Evolutionary conservation across 441 rosid species (phyloP).

Genomic region (Adansonia madagascariensis): DNA sequence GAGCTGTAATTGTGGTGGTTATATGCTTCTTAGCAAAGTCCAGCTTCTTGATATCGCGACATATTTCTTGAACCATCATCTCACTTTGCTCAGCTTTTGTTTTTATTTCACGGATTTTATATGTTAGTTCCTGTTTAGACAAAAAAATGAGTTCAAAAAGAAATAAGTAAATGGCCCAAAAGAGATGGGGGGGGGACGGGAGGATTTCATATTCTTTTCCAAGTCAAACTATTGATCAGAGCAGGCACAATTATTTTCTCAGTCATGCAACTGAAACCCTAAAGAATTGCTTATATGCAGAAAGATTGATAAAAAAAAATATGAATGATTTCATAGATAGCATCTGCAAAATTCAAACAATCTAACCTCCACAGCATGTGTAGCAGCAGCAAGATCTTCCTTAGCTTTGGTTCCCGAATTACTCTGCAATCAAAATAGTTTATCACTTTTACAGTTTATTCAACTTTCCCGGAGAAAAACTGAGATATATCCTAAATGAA

Average conservation of each 20-base stretch:
- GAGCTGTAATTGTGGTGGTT: slow-evolving; percentile 98
- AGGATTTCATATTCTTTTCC: slow-evolving; percentile 7
- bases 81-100: slow-evolving; percentile 99
- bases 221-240: background rate
- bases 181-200: background rate
- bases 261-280: slow-evolving; percentile 12
- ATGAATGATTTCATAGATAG: slow-evolving; percentile 4
- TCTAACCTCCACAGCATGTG: slow-evolving; percentile 91
- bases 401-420: slow-evolving; percentile 97
- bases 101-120: slow-evolving; percentile 94
- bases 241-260: slow-evolving; percentile 12
- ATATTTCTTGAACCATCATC: slow-evolving; percentile 99
- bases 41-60: slow-evolving; percentile 98
- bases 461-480: slow-evolving; percentile 16
- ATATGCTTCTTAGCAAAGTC: slow-evolving; percentile 99
- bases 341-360: slow-evolving; percentile 24
- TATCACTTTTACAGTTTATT: slow-evolving; percentile 22
- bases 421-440: slow-evolving; percentile 61
- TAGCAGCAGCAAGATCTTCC: slow-evolving; percentile 99
- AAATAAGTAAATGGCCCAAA: slow-evolving; percentile 19
- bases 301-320: slow-evolving; percentile 6
- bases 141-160: slow-evolving; percentile 25
- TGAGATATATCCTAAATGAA: slow-evolving; percentile 9
- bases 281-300: slow-evolving; percentile 9
- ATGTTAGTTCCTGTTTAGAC: slow-evolving; percentile 78